A percentile compares a stretch with the other conserved stretches of the same genome.
Conservation (phyloP, 1,284 basidiomycete genomes). For the Heimioporus retisporus region DNA sequence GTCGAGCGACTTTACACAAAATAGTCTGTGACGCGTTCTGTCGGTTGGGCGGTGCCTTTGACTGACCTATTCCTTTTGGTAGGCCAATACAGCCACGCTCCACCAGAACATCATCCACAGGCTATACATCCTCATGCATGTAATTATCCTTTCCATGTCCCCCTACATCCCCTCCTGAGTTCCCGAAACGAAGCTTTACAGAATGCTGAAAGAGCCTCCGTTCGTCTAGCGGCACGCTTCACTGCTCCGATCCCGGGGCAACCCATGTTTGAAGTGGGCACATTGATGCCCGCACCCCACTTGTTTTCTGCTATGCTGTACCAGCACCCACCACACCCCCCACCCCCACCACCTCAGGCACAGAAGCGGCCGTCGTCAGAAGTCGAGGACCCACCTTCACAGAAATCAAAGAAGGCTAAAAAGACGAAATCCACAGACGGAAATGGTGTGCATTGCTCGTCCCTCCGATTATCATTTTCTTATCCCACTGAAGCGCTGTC, state of each 20-base stretch:
- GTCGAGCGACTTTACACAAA: slow-evolving; percentile 40
- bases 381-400: slow-evolving; percentile 43
- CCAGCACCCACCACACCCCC: slow-evolving; percentile 37
- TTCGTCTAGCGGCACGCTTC: slow-evolving; percentile 66
- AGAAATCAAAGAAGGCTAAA: slow-evolving; percentile 55
- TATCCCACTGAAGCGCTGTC: slow-evolving; percentile 44
- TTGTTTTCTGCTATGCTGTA: slow-evolving; percentile 45
- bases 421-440: slow-evolving; percentile 49
- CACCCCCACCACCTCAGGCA: slow-evolving; percentile 39
- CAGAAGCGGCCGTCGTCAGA: slow-evolving; percentile 52
- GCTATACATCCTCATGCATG: slow-evolving; percentile 42
- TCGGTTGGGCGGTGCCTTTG: slow-evolving; percentile 3
- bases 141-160: slow-evolving; percentile 38
- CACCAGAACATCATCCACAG: slow-evolving; percentile 45
- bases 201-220: slow-evolving; percentile 60
- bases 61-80: slow-evolving; percentile 21
- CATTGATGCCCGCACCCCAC: slow-evolving; percentile 44
- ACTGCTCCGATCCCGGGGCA: slow-evolving; percentile 46
- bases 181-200: slow-evolving; percentile 54
- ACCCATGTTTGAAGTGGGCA: slow-evolving; percentile 44
- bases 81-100: slow-evolving; percentile 41
- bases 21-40: slow-evolving; percentile 39
- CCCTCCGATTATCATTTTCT: slow-evolving; percentile 21
- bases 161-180: slow-evolving; percentile 31
- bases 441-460: slow-evolving; percentile 38